Evolutionary conservation across 2,329 filamentous ascomycete species (phyloP), one percentile per base, ranked within the genome.

Genomic region (Graphiopsis chlorocephala): DNA sequence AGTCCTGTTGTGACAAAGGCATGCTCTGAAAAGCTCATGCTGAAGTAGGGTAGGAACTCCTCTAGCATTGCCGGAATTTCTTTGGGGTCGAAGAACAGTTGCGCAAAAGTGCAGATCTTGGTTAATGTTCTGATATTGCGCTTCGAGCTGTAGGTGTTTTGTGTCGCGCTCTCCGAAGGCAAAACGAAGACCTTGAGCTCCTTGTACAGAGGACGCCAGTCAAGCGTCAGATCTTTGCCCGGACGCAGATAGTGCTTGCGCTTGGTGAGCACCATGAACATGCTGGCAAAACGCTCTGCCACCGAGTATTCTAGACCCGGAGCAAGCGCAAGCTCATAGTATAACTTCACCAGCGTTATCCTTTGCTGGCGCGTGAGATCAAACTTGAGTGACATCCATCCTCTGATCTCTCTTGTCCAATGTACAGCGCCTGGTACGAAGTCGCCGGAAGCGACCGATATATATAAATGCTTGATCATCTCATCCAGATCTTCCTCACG

Each of bases 181-280:
- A 99, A 81, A 15, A 97, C 91, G 75, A 97, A 89, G 50, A 89
- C 85, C 81, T 97, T 98, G 71, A 98, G 82, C 77, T 98, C 94
- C 72, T 92, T 90, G 86, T 91, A 99, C 31, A 99, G 82, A 8
- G 93, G 94, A 71, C 88, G 87, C 95, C 95, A 99, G 77, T 99
- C 94, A 66, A 99, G 85, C 14, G 86, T 84, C n/a, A 99, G 83
- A 74, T 99, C 96, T 69, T 93, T 91, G 64, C 90, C 89, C 1
- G 94, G 92, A 70, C 92, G 93, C 35, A 99, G 85, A 77, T 98
- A 98, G 79, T 98, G 94, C 76, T 96, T 97, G 75, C 94, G 93
- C 93, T 95, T 96, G n/a, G 93, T 96, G 71, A 99, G 81, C 12
- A 92, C 88, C 78, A 97, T 90, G 74, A 98, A 94, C 93, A 98